phyloP scores from a whole-genome alignment of 2,329 filamentous ascomycete genomes.

The Alternaria burnsii region DNA sequence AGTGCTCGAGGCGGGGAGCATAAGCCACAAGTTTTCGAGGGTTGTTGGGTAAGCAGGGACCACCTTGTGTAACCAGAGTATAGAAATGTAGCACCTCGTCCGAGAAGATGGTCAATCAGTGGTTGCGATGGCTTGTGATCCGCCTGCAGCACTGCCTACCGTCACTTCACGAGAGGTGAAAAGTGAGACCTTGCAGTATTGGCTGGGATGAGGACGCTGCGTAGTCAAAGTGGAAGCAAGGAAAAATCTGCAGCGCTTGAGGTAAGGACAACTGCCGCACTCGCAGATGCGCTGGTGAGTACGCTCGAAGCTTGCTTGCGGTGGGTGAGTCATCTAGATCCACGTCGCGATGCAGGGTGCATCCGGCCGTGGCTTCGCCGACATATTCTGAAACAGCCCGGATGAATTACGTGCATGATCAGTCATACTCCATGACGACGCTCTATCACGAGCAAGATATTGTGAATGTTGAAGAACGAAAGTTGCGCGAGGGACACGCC shows the following conservation, averaged over 20 bases:
- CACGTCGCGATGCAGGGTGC: constrained; percentile 42
- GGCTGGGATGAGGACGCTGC: constrained; percentile 4
- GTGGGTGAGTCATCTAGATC: constrained; percentile 44
- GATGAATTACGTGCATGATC: constrained; percentile 30
- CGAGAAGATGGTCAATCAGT: constrained; percentile 16
- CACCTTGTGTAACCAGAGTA: constrained; percentile 19
- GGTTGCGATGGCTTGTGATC: constrained; percentile 31
- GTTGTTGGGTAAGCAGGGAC: constrained; percentile 33
- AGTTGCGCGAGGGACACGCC: constrained; percentile 8
- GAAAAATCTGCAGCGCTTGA: constrained; percentile 11
- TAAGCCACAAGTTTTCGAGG: constrained; percentile 28
- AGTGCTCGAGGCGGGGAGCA: constrained; percentile 20
- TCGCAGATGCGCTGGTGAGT: constrained; percentile 9
- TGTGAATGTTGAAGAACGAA: constrained; percentile 2
- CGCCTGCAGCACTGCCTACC: constrained; percentile 15
- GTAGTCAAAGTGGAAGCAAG: constrained; percentile 1
- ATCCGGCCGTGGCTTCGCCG: constrained; percentile 28
- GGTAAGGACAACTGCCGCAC: constrained; percentile 23
- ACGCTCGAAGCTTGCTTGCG: constrained; percentile 19
- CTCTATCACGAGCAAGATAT: constrained; percentile 7
- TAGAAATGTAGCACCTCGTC: constrained; percentile 8
- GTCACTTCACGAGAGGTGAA: constrained; percentile 13
- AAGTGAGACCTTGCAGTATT: constrained; percentile 26
- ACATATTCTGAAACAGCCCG: constrained; percentile 43
- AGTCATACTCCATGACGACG: constrained; percentile 32